A percentile compares a stretch with the other conserved stretches of the same genome.
phyloP scores from a whole-genome alignment of 2,329 filamentous ascomycete genomes.

The Aaosphaeria arxii region DNA sequence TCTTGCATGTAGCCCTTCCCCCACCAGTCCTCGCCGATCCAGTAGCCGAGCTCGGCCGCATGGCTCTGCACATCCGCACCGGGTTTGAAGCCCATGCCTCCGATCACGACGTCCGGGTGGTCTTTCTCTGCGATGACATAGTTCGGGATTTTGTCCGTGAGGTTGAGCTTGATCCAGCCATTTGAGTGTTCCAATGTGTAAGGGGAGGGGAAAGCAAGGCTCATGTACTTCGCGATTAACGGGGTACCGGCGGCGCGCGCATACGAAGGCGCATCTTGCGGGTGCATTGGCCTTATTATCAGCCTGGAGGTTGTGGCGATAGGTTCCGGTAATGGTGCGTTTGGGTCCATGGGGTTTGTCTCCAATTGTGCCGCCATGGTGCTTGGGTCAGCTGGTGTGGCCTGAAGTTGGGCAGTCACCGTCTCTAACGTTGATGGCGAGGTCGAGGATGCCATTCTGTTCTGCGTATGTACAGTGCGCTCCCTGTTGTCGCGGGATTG shows the following conservation, averaged over 20 bases:
- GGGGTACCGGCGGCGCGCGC: conserved; percentile 26
- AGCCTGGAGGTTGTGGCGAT: conserved; percentile 27
- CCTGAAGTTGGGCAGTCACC: conserved; percentile 2
- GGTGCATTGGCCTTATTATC: conserved; percentile 28
- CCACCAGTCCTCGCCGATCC: conserved; percentile 38
- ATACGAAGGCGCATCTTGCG: conserved; percentile 25
- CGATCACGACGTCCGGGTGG: conserved; percentile 22
- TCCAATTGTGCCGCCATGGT: conserved; percentile 8
- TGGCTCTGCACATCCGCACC: conserved; percentile 34
- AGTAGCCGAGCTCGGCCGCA: conserved; percentile 42
- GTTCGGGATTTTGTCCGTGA: conserved; percentile 9
- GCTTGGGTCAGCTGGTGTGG: conserved; percentile 12
- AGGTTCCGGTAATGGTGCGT: conserved; percentile 20
- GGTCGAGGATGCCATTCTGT: neutral
- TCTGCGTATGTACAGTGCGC: too few relatives aligned
- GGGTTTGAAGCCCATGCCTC: conserved; percentile 37
- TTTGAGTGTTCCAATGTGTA: conserved; percentile 34
- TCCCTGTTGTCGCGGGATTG: too few relatives aligned
- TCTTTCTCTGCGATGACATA: conserved; percentile 15
- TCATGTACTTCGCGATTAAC: conserved; percentile 34
- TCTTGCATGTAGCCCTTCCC: conserved; percentile 33
- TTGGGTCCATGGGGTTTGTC: neutral
- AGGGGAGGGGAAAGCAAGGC: conserved; percentile 37
- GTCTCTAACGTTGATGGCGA: neutral
- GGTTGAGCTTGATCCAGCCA: conserved; percentile 34